phyloP scores from a whole-genome alignment of 2,329 filamentous ascomycete genomes.

The Paracoccidioides brasiliensis region DNA sequence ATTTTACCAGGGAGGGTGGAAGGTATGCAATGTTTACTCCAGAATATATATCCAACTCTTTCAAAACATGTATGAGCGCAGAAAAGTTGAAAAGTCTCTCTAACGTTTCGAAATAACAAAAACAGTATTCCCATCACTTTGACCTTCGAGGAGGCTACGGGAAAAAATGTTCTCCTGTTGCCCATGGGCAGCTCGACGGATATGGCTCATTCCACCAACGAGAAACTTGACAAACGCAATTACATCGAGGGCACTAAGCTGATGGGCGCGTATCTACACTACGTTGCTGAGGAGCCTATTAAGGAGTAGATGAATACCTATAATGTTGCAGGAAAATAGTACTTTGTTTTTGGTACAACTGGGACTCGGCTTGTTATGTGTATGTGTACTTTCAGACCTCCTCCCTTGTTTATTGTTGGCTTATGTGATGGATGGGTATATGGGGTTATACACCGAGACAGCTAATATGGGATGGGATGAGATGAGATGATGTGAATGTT shows the following conservation, averaged over 20 bases:
- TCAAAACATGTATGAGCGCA: background rate
- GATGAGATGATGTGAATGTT: no score
- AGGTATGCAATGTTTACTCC: slow-evolving; percentile 40
- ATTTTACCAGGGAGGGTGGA: slow-evolving; percentile 92
- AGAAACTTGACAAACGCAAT: slow-evolving; percentile 93
- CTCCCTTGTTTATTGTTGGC: no score
- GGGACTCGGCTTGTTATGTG: no score
- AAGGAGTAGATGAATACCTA: slow-evolving; percentile 1
- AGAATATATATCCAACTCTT: slow-evolving; percentile 3
- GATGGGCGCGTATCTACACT: slow-evolving; percentile 87
- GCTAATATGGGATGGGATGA: no score
- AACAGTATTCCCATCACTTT: slow-evolving; percentile 88
- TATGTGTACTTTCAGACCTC: no score
- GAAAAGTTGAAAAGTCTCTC: no score
- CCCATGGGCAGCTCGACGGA: slow-evolving; percentile 98
- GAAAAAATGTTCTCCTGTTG: slow-evolving; percentile 90
- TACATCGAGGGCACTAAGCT: slow-evolving; percentile 98
- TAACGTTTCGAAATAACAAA: slow-evolving; percentile 10
- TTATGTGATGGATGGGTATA: no score
- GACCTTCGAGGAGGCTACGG: slow-evolving; percentile 93
- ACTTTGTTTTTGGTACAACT: no score
- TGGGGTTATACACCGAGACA: no score
- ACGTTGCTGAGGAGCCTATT: slow-evolving; percentile 79
- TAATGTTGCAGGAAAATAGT: no score
- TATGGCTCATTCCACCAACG: slow-evolving; percentile 93